Evolutionary conservation across 148 eudicot genomes (phyloP).

Genomic region (Salicornia ramosissima): DNA sequence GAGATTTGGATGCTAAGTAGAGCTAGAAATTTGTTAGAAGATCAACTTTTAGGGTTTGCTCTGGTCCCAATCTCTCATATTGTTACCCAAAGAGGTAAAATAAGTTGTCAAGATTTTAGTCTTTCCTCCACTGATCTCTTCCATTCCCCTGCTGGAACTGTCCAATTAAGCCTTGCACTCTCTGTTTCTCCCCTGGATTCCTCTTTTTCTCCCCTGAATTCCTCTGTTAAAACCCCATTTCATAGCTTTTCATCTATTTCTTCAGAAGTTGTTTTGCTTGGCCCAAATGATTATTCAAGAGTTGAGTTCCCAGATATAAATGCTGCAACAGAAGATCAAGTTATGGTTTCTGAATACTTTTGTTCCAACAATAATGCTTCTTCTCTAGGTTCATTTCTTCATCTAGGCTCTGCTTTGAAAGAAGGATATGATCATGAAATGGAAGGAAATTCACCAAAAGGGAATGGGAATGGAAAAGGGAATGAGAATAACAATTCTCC

Average conservation of each 20-base stretch:
- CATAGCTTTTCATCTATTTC: slow-evolving; percentile 39
- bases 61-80: slow-evolving; percentile 57
- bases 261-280: slow-evolving; percentile 54
- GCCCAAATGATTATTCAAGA: slow-evolving; percentile 48
- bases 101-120: slow-evolving; percentile 41
- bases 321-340: slow-evolving; percentile 45
- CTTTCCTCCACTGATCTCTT: slow-evolving; percentile 80
- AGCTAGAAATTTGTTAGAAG: slow-evolving; percentile 52
- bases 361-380: slow-evolving; percentile 16
- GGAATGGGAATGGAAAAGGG: slow-evolving; percentile 20
- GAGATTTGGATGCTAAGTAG: slow-evolving; percentile 88
- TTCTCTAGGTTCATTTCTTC: slow-evolving; percentile 52
- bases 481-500: slow-evolving; percentile 1
- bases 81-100: slow-evolving; percentile 42
- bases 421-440: slow-evolving; percentile 45
- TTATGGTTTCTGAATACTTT: slow-evolving; percentile 63
- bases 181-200: slow-evolving; percentile 14
- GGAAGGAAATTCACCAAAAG: slow-evolving; percentile 41
- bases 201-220: slow-evolving; percentile 20
- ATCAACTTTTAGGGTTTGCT: slow-evolving; percentile 75
- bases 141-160: slow-evolving; percentile 83
- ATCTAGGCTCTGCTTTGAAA: slow-evolving; percentile 41
- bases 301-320: slow-evolving; percentile 69
- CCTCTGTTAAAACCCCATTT: slow-evolving; percentile 14
- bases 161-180: slow-evolving; percentile 48